Evolutionary conservation across 129 eudicot genomes (phyloP).

Genomic region (Flaveria brownii): DNA sequence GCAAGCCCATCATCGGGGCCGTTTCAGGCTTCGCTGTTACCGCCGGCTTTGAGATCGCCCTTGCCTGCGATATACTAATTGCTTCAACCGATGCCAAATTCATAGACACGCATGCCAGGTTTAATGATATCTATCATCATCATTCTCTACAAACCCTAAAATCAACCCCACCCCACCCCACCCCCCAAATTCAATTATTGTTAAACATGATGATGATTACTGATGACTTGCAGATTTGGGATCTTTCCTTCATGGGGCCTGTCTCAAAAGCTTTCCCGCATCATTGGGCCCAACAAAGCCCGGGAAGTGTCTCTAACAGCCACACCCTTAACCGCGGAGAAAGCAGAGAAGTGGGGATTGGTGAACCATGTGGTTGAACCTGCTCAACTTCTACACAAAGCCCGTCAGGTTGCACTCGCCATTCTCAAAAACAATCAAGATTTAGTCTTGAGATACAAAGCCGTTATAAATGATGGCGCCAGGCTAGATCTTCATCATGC

Average conservation of each 20-base stretch:
- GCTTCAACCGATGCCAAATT: conserved; percentile 87
- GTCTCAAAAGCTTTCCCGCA: conserved; percentile 95
- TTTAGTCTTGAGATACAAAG: conserved; percentile 80
- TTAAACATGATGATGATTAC: too few species aligned
- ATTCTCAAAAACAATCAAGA: conserved; percentile 77
- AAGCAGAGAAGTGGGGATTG: conserved; percentile 84
- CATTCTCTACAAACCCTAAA: too few species aligned
- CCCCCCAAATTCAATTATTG: too few species aligned
- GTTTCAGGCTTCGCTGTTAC: conserved; percentile 88
- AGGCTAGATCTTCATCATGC: conserved; percentile 75
- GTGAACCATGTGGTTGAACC: conserved; percentile 90
- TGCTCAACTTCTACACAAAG: conserved; percentile 67
- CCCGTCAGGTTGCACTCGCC: conserved; percentile 84
- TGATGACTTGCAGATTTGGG: conserved; percentile 61
- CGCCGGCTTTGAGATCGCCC: conserved; percentile 92
- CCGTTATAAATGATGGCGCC: conserved; percentile 87
- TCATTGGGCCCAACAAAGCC: conserved; percentile 87
- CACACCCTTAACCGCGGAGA: conserved; percentile 71
- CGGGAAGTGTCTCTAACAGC: conserved; percentile 90
- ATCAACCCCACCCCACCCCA: too few species aligned
- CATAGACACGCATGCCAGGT: conserved; percentile 94
- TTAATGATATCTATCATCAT: too few species aligned
- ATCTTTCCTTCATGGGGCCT: conserved; percentile 99
- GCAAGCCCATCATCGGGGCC: conserved; percentile 86
- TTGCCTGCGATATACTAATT: conserved; percentile 83